Base-by-base conservation (phyloP, 495 filamentous ascomycete species). In the Neurospora hispaniola region DNA sequence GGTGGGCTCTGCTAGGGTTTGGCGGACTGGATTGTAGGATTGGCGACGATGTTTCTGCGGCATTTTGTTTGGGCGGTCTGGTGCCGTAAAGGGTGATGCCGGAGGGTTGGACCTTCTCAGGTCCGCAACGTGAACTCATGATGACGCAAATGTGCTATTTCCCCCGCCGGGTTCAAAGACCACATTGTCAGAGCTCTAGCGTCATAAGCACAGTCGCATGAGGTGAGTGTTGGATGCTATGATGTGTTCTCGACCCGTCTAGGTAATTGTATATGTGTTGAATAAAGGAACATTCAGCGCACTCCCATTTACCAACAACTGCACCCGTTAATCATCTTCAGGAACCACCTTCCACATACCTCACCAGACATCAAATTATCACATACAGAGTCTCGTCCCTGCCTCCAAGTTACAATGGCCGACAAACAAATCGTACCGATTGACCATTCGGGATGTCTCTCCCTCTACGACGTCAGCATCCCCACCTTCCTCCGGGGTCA, bases 401-500 rank as follows among this genome's bases (percentile, higher is more conserved):
- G 10, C 23, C 48, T 23, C 12, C n/a, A 48, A 59, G 27, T 27
- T 7, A 62, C 20, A 14, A 62, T 62, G 54, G 11, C 48, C 48
- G 48, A 59, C 2, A 43, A 43, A 43, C 42, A 43, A 43, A 43
- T 43, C 42, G 42, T 43, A 43, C 42, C 42, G 42, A 5, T 43
- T 5, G 42, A 43, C 42, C 42, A 43, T 7, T 6, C 5, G 14
- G 10, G 2, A 23, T 59, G 48, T 5, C 54, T 66, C 27, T 66
- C 35, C 14, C 68, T 82, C 43, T 80, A 81, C 79, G 75, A 79
- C 12, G 3, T 71, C 27, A 75, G 42, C 69, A 71, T 82, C 48
- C 72, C 71, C 16, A 69, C 71, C 35, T 71, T 79, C 38, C 76
- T 72, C 74, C 76, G 72, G 43, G 73, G 44, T 68, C 42, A 78